These are phyloP conservation scores for Dioscorea dumetorum DNA, from an alignment of 106 monocot species.

Conservation along the genomic window DNA sequence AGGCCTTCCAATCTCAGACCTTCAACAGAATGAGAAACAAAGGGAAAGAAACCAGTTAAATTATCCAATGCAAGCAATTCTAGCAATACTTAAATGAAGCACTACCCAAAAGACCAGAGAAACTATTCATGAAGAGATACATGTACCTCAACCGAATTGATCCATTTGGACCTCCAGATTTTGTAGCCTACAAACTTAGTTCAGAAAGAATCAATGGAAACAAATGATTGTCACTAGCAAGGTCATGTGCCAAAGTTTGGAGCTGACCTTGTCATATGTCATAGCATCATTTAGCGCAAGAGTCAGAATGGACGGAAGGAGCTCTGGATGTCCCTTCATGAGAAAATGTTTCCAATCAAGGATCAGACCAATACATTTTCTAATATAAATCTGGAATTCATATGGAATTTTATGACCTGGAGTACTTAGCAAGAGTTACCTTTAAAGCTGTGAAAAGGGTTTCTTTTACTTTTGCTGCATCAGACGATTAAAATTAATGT, in stretches of 20 bases:
- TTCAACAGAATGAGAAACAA: slow-evolving; percentile 16
- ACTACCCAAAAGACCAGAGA: no score
- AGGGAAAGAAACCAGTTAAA: slow-evolving; percentile 1
- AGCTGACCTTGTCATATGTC: slow-evolving; percentile 91
- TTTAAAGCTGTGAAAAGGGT: slow-evolving; percentile 55
- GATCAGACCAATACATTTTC: no score
- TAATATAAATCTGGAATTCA: no score
- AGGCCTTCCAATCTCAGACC: slow-evolving; percentile 79
- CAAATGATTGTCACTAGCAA: not conserved
- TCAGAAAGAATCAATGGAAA: not conserved
- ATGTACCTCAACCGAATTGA: slow-evolving; percentile 84
- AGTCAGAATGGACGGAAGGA: slow-evolving; percentile 63
- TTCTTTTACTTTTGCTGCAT: slow-evolving; percentile 67
- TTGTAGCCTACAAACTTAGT: slow-evolving; percentile 59
- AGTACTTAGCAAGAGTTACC: slow-evolving; percentile 21
- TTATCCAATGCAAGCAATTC: no score
- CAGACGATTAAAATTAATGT: slow-evolving; percentile 1
- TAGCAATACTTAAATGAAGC: no score
- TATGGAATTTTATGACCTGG: no score
- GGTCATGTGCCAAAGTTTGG: not conserved
- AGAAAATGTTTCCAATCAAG: not conserved
- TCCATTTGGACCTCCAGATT: slow-evolving; percentile 94
- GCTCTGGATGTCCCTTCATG: slow-evolving; percentile 63
- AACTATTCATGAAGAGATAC: no score
- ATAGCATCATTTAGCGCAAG: slow-evolving; percentile 85